Evolutionary conservation across 768 basidiomycete species (phyloP).

Genomic region (Cystoderma amianthinum): DNA sequence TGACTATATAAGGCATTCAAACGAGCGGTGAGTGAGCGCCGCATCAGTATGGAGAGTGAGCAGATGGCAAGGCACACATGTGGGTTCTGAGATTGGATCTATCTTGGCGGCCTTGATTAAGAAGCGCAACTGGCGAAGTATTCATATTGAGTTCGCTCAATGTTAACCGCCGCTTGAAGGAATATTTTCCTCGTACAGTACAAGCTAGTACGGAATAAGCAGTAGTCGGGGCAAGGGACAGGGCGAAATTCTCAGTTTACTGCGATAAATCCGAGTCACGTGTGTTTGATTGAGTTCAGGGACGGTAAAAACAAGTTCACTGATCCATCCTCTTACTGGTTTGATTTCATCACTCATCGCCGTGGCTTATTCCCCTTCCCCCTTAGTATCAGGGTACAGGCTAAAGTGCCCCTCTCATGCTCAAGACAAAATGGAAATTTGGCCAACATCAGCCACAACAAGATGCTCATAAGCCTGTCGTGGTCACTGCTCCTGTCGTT

Average conservation of each 20-base stretch:
- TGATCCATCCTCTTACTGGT: too few relatives aligned
- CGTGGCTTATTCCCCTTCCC: constrained; percentile 6
- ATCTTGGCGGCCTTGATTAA: background rate
- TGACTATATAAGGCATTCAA: background rate
- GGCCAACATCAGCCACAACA: constrained; percentile 13
- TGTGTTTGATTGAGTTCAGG: background rate
- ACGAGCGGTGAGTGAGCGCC: background rate
- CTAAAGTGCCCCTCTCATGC: constrained; percentile 20
- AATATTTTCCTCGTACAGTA: too few relatives aligned
- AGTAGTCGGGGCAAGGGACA: background rate
- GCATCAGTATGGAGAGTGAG: background rate
- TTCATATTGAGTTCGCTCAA: too few relatives aligned
- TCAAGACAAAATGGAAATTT: constrained; percentile 31
- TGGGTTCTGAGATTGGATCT: background rate
- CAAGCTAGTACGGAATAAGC: too few relatives aligned
- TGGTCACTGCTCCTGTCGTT: constrained; percentile 15
- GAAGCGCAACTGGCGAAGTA: too few relatives aligned
- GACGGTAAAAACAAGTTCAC: background rate
- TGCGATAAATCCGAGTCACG: background rate
- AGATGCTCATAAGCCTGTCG: constrained; percentile 15
- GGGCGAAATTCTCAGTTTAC: background rate
- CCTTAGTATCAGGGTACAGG: constrained; percentile 2
- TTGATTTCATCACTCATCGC: too few relatives aligned
- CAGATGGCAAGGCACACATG: background rate
- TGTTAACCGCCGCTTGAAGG: too few relatives aligned